A percentile compares a stretch with the other conserved stretches of the same genome.
phyloP scores from a whole-genome alignment of 202 grass and related monocot genomes.

The Setaria italica region DNA sequence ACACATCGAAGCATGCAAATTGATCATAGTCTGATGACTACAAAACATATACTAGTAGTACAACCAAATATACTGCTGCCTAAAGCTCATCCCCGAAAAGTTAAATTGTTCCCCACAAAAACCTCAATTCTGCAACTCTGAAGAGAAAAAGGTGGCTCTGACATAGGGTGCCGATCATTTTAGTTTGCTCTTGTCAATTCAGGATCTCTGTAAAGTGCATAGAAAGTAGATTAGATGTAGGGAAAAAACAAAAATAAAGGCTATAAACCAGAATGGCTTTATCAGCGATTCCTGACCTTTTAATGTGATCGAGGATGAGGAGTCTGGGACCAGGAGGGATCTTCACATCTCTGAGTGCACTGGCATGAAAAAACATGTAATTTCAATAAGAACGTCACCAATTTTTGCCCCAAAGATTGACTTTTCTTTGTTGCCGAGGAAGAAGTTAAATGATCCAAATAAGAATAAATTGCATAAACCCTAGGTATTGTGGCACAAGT shows the following conservation, averaged over 20 bases:
- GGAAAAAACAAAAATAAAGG: not conserved
- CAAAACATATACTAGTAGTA: slow-evolving; percentile 33
- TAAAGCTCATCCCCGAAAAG: slow-evolving; percentile 35
- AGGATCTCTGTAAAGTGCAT: slow-evolving; percentile 65
- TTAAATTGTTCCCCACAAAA: not conserved
- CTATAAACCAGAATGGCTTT: not conserved
- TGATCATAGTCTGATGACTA: slow-evolving; percentile 36
- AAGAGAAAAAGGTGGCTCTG: not conserved
- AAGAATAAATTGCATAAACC: slow-evolving; percentile 9
- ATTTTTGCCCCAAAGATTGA: not conserved
- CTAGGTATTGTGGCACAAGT: not conserved
- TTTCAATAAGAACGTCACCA: not conserved
- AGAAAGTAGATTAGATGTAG: slow-evolving; percentile 19
- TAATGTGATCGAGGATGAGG: slow-evolving; percentile 94
- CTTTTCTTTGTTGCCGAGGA: not conserved
- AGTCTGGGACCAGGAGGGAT: slow-evolving; percentile 97
- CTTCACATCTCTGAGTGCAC: slow-evolving; percentile 96
- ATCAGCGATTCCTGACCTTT: slow-evolving; percentile 60
- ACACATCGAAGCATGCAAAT: slow-evolving; percentile 22
- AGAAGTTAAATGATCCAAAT: not conserved
- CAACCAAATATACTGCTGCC: slow-evolving; percentile 31
- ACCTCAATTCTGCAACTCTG: slow-evolving; percentile 40
- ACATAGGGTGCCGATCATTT: slow-evolving; percentile 30
- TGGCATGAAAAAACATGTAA: slow-evolving; percentile 45
- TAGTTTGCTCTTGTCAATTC: slow-evolving; percentile 62